These are phyloP conservation scores for Eutrema heterophyllum DNA, from an alignment of 345 rosid genomes.

Conservation along the genomic window DNA sequence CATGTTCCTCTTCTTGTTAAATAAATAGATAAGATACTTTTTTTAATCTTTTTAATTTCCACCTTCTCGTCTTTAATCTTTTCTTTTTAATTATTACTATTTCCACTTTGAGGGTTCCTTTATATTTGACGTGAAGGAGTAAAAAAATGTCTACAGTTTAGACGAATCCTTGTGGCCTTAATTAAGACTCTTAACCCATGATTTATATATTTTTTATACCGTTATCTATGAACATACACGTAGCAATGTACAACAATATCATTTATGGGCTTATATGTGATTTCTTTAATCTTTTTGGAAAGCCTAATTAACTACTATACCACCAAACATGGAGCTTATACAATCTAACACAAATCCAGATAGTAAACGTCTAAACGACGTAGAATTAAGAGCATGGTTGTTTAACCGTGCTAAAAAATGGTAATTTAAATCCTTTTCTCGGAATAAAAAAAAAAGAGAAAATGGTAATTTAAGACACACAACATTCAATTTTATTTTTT, in stretches of 20 bases:
- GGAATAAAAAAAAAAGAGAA: too few species aligned
- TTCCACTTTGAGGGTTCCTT: conserved; percentile 12
- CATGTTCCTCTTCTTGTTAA: conserved; percentile 35
- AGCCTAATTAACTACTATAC: background rate
- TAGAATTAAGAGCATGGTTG: background rate
- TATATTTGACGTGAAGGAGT: conserved; percentile 24
- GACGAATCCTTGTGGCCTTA: background rate
- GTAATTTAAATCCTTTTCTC: background rate
- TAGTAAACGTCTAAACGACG: background rate
- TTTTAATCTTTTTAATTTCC: background rate
- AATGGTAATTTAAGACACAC: background rate
- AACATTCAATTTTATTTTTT: background rate
- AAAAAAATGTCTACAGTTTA: background rate
- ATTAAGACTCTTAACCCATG: background rate
- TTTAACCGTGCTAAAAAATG: background rate
- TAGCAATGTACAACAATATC: background rate
- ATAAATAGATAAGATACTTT: conserved; percentile 7
- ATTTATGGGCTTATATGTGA: background rate
- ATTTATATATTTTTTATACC: background rate
- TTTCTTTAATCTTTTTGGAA: background rate
- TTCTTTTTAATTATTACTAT: conserved; percentile 1
- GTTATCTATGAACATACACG: background rate
- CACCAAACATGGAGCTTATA: background rate
- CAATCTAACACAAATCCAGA: background rate
- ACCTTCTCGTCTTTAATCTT: conserved; percentile 12